Base-by-base conservation (phyloP, 1,284 basidiomycete genomes). In the Earliella scabrosa region DNA sequence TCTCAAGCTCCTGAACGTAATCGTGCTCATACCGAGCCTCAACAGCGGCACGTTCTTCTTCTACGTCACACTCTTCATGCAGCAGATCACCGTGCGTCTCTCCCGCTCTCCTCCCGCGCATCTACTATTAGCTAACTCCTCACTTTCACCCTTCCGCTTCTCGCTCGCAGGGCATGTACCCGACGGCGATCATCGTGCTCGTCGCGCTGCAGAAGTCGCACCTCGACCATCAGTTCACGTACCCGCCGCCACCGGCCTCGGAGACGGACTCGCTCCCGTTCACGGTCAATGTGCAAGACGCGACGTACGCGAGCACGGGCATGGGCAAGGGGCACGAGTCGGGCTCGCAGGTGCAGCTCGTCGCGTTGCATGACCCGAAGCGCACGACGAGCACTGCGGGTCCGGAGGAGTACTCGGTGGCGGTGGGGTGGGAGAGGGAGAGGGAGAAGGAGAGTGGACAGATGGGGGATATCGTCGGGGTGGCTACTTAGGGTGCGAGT, bases 81-180 rank as follows among this genome's bases (percentile, higher is more conserved):
- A 52, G 18, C 52, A 53, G 29, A 52, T 51, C 21, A 48, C 48
- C 7, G 55, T 56, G 32, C 21, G 48, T 52, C 35, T 39, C 38
- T 23, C 20, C 20, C 43, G 2, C 21, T n/a, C 16, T 38, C 27
- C 4, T 32, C 27, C 11, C 20, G 18, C 46, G 31, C n/a, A 21
- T 26, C 4, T 4, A 20, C 16, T 23, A 35, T n/a, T n/a, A n/a
- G n/a, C n/a, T n/a, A n/a, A n/a, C n/a, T n/a, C n/a, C n/a, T n/a
- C n/a, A n/a, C n/a, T n/a, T n/a, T n/a, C n/a, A n/a, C n/a, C n/a
- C n/a, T n/a, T n/a, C n/a, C n/a, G n/a, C n/a, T n/a, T n/a, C n/a
- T n/a, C n/a, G n/a, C n/a, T n/a, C n/a, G n/a, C 44, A 56, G 54
- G 54, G 54, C 45, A 51, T 56, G 54, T 56, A 56, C 44, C 54